These are phyloP conservation scores for Aspergillus ibericus DNA, from an alignment of 2,329 filamentous ascomycete genomes.

Conservation along the genomic window DNA sequence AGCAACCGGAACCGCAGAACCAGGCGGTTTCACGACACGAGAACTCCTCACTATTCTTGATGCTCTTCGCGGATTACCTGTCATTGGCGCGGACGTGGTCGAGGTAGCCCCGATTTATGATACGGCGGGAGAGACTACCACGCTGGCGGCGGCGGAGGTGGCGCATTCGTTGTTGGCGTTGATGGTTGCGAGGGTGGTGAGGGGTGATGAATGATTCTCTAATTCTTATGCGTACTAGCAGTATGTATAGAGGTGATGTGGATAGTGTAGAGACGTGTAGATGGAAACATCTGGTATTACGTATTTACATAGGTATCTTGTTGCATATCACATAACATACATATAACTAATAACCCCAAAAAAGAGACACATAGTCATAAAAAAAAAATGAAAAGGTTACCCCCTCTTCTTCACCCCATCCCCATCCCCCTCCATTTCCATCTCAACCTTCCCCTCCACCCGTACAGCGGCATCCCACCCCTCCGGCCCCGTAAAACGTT, in stretches of 20 bases:
- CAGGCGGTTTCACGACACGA: slow-evolving; percentile 56
- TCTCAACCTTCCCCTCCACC: background rate
- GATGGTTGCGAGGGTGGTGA: slow-evolving; percentile 25
- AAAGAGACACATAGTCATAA: too few species aligned
- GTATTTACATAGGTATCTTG: background rate
- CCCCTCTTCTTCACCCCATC: background rate
- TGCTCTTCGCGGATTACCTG: slow-evolving; percentile 50
- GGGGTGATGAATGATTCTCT: background rate
- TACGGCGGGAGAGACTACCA: slow-evolving; percentile 54
- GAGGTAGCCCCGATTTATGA: slow-evolving; percentile 60
- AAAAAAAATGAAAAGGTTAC: background rate
- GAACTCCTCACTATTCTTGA: slow-evolving; percentile 57
- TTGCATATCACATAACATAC: background rate
- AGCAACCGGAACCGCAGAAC: slow-evolving; percentile 57
- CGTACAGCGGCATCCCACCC: background rate
- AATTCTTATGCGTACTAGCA: too few species aligned
- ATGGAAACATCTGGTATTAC: background rate
- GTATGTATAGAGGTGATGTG: background rate
- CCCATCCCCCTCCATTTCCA: background rate
- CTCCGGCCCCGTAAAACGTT: slow-evolving; percentile 51
- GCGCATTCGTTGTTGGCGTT: slow-evolving; percentile 51
- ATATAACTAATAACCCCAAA: background rate
- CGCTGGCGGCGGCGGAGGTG: slow-evolving; percentile 56
- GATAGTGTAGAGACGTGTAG: too few species aligned
- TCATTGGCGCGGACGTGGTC: slow-evolving; percentile 57